These are phyloP conservation scores for Fusarium foetens DNA, from an alignment of 2,329 filamentous ascomycete species.

Conservation along the genomic window DNA sequence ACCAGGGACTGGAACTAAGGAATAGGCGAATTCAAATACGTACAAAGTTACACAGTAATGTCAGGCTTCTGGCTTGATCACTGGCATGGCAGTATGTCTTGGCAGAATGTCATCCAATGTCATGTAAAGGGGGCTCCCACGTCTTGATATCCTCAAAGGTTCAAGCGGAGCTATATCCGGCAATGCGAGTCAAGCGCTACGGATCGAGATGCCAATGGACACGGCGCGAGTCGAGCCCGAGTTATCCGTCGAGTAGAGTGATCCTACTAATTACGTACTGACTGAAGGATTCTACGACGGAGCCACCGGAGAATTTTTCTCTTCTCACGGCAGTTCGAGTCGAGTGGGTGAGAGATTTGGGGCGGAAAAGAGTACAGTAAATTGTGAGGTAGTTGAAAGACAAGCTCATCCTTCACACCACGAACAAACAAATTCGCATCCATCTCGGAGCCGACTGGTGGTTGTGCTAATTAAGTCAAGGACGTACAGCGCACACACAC, in stretches of 20 bases:
- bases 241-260: conserved; percentile 7
- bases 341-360: neutral
- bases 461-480: conserved; percentile 7
- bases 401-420: conserved; percentile 16
- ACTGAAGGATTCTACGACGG: conserved; percentile 6
- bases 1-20: conserved; percentile 9
- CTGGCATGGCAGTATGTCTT: conserved; percentile 20
- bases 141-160: neutral
- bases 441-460: conserved; percentile 20
- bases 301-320: conserved; percentile 10
- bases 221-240: conserved; percentile 22
- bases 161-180: conserved; percentile 5
- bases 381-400: neutral
- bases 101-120: conserved; percentile 27
- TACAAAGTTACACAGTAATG: conserved; percentile 11
- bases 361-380: neutral
- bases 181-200: conserved; percentile 24
- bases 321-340: conserved; percentile 21
- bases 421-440: conserved; percentile 6
- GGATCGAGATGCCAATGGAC: conserved; percentile 1
- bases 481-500: conserved; percentile 11
- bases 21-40: conserved; percentile 19
- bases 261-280: conserved; percentile 34
- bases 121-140: conserved; percentile 7
- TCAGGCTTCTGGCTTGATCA: conserved; percentile 20